These are phyloP conservation scores for Yamadazyma blattariae DNA, from an alignment of 1,139 yeast genomes.

Conservation along the genomic window DNA sequence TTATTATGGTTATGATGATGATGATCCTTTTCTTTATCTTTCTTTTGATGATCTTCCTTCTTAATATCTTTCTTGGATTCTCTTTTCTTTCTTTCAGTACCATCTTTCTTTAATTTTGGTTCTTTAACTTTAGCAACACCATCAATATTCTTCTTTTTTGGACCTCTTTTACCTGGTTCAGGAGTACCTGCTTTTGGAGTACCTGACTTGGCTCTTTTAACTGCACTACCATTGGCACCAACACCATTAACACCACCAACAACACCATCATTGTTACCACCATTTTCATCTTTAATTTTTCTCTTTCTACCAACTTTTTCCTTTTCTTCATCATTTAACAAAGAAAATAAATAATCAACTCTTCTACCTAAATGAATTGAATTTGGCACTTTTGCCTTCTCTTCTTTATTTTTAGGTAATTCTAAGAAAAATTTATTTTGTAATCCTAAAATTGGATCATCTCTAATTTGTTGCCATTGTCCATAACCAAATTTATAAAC, in stretches of 20 bases:
- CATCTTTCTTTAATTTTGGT: conserved; percentile 1
- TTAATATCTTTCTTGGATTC: too few relatives aligned
- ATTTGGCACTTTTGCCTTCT: conserved; percentile 72
- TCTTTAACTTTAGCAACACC: too few relatives aligned
- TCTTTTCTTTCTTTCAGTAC: not conserved
- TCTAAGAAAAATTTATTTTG: conserved; percentile 80
- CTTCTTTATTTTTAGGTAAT: conserved; percentile 12
- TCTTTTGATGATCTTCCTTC: conserved; percentile 6
- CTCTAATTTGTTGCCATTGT: conserved; percentile 90
- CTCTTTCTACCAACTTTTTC: conserved; percentile 15
- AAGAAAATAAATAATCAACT: conserved; percentile 77
- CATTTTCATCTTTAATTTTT: conserved; percentile 10
- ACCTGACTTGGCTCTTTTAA: conserved; percentile 7
- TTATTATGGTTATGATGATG: too few relatives aligned
- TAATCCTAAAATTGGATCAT: conserved; percentile 87
- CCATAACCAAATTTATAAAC: conserved; percentile 94
- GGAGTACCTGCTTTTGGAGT: conserved; percentile 8
- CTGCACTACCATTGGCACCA: conserved; percentile 1
- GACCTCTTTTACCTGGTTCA: conserved; percentile 8
- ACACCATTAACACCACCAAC: not conserved
- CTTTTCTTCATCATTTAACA: conserved; percentile 55
- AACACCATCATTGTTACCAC: not conserved
- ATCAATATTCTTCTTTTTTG: conserved; percentile 5
- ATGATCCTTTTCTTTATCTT: not conserved
- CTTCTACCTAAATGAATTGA: conserved; percentile 94